phyloP scores from a whole-genome alignment of 2,329 filamentous ascomycete genomes.

The Fusarium armeniacum region DNA sequence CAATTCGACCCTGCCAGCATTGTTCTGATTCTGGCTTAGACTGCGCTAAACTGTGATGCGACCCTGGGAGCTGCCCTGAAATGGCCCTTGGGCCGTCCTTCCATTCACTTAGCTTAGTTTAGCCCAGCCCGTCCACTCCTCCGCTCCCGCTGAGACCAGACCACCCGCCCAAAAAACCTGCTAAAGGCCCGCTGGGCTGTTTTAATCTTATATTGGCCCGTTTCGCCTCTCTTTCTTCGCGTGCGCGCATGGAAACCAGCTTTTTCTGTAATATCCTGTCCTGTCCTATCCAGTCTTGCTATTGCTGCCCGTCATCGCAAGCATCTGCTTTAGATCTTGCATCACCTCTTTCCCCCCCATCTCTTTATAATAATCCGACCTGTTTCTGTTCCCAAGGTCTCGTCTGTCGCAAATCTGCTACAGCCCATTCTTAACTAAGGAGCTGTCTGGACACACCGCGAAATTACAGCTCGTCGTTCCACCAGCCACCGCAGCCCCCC shows the following conservation, averaged over 20 bases:
- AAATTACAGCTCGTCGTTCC: constrained; percentile 42
- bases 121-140: constrained; percentile 3
- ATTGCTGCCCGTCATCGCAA: constrained; percentile 20
- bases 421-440: constrained; percentile 18
- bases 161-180: constrained; percentile 41
- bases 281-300: constrained; percentile 20
- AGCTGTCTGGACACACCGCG: constrained; percentile 35
- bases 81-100: constrained; percentile 11
- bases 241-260: constrained; percentile 32
- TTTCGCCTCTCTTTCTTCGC: constrained; percentile 35
- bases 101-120: neutral
- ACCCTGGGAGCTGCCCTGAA: constrained; percentile 28
- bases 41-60: constrained; percentile 21
- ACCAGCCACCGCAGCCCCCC: constrained; percentile 42
- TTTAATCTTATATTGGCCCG: constrained; percentile 44
- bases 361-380: neutral
- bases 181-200: constrained; percentile 27
- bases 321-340: constrained; percentile 10
- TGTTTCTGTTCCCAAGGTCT: neutral
- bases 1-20: constrained; percentile 31
- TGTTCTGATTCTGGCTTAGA: constrained; percentile 19
- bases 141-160: constrained; percentile 42
- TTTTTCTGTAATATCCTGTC: constrained; percentile 30
- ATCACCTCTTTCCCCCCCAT: neutral
- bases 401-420: constrained; percentile 6